Conservation (phyloP, 2,329 filamentous ascomycete species). For the Cryphonectria carpinicola region DNA sequence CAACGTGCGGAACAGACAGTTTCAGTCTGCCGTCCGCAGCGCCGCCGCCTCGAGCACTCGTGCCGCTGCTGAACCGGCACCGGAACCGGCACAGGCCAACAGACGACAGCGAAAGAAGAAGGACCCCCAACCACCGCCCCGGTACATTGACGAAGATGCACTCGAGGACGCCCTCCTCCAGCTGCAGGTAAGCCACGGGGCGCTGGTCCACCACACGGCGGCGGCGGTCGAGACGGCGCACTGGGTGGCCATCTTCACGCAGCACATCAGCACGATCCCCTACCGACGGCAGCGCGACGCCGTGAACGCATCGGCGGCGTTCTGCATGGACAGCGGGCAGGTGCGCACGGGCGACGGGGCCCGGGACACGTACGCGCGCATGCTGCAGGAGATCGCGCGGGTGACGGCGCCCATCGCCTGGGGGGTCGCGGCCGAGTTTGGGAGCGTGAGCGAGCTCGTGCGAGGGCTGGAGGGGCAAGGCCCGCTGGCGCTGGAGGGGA, state of each 20-base stretch:
- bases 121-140: conserved; percentile 43
- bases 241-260: conserved; percentile 75
- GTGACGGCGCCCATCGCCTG: conserved; percentile 75
- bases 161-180: conserved; percentile 73
- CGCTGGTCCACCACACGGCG: conserved; percentile 71
- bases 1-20: conserved; percentile 69
- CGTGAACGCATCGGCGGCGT: conserved; percentile 58
- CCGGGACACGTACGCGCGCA: conserved; percentile 70
- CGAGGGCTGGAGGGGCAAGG: conserved; percentile 62
- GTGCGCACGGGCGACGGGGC: conserved; percentile 70
- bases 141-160: conserved; percentile 67
- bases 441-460: conserved; percentile 60
- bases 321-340: conserved; percentile 81
- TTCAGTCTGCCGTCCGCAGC: conserved; percentile 65
- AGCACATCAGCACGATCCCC: conserved; percentile 76
- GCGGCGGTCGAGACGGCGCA: conserved; percentile 66
- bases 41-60: conserved; percentile 31
- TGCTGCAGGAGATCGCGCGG: conserved; percentile 76
- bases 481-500: conserved; percentile 63
- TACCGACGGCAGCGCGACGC: conserved; percentile 63
- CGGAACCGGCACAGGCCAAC: conserved; percentile 28
- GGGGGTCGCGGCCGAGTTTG: conserved; percentile 67
- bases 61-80: not conserved
- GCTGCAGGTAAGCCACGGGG: conserved; percentile 69
- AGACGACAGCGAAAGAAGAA: conserved; percentile 41